These are phyloP conservation scores for Dactylellina drechsleri DNA, from an alignment of 2,329 filamentous ascomycete genomes.

Conservation along the genomic window DNA sequence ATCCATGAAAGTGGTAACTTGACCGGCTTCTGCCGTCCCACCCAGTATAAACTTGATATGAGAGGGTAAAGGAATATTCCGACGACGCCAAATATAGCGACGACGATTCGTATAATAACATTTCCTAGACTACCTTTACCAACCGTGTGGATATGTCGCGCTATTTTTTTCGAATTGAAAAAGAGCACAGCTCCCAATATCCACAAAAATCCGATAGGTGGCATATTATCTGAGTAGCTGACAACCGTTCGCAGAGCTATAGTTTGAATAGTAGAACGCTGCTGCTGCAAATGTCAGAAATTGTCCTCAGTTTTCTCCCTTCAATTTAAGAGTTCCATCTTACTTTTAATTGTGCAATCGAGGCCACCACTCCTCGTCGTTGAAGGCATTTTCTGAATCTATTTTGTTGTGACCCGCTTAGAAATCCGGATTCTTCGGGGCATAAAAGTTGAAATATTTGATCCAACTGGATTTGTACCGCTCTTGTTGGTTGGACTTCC, in stretches of 20 bases:
- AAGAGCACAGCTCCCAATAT: background rate
- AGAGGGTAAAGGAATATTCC: slow-evolving; percentile 10
- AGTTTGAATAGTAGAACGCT: background rate
- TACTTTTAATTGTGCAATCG: slow-evolving; percentile 20
- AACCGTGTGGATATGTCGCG: background rate
- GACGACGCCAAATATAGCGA: background rate
- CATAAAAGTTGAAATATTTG: slow-evolving; percentile 41
- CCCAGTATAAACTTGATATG: slow-evolving; percentile 6
- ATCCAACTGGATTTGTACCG: background rate
- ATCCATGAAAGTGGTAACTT: slow-evolving; percentile 5
- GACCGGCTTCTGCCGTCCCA: slow-evolving; percentile 15
- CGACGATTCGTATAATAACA: background rate
- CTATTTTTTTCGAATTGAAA: background rate
- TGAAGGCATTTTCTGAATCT: slow-evolving; percentile 27
- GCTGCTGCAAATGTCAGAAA: no score
- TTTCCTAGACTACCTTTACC: background rate
- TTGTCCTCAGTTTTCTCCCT: background rate
- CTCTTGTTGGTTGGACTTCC: background rate
- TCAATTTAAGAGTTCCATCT: background rate
- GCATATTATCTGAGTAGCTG: background rate
- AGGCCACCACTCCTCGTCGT: background rate
- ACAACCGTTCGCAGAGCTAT: background rate
- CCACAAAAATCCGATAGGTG: background rate
- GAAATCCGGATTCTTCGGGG: slow-evolving; percentile 30
- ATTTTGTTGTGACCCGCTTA: slow-evolving; percentile 1